Evolutionary conservation across 352 stramenopile species (phyloP).

Genomic region (Phytophthora tentaculata): DNA sequence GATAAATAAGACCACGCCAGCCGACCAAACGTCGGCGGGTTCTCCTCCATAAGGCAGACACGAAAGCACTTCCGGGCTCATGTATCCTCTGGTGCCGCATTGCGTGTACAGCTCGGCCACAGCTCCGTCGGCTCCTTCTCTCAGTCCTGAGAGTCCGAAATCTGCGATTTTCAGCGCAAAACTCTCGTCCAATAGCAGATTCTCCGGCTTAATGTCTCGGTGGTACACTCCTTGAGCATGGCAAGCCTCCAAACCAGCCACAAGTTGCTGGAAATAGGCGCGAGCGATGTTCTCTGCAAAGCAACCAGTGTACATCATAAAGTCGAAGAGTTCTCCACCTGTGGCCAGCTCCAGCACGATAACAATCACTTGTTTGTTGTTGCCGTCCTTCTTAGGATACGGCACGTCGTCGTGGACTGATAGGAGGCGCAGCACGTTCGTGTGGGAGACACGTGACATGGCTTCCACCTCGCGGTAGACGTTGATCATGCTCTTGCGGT

Average conservation of each 20-base stretch:
- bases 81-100: slow-evolving; percentile 93
- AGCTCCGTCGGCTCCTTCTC: slow-evolving; percentile 62
- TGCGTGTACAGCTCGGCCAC: slow-evolving; percentile 83
- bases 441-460: slow-evolving; percentile 87
- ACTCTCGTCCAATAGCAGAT: slow-evolving; percentile 88
- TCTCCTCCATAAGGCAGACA: slow-evolving; percentile 87
- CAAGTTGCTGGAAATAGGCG: slow-evolving; percentile 90
- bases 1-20: slow-evolving; percentile 94
- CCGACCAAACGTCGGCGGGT: slow-evolving; percentile 91
- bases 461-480: slow-evolving; percentile 90
- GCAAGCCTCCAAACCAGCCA: slow-evolving; percentile 80
- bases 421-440: slow-evolving; percentile 85
- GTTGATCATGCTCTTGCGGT: slow-evolving; percentile 84
- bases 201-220: slow-evolving; percentile 95
- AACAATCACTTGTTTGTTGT: slow-evolving; percentile 80
- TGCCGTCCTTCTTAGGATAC: slow-evolving; percentile 80
- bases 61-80: slow-evolving; percentile 92
- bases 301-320: slow-evolving; percentile 93
- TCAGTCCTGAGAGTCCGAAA: slow-evolving; percentile 95
- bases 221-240: slow-evolving; percentile 89
- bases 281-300: slow-evolving; percentile 89
- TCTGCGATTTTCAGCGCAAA: slow-evolving; percentile 94
- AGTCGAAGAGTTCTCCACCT: slow-evolving; percentile 91
- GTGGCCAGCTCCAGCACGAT: slow-evolving; percentile 91
- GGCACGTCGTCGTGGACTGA: slow-evolving; percentile 72